Conservation (phyloP, 306 rosid species). For the Cucumis melo region DNA sequence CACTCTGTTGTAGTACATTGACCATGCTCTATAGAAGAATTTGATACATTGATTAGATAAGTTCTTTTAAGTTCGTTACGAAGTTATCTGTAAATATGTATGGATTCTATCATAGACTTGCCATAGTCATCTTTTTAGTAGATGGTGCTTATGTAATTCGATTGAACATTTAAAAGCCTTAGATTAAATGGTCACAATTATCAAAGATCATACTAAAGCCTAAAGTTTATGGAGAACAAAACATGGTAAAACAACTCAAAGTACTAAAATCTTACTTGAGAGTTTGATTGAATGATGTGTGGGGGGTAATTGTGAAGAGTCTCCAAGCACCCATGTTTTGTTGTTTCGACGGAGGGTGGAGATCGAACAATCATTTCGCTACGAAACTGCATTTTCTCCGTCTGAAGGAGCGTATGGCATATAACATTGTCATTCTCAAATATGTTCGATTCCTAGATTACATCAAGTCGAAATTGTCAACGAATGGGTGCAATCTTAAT, state of each 20-base stretch:
- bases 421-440: neutral
- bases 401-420: conserved; percentile 22
- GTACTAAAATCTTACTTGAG: conserved; percentile 28
- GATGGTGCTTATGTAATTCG: neutral
- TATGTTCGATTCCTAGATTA: neutral
- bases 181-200: neutral
- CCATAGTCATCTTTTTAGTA: neutral
- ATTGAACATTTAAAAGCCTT: neutral
- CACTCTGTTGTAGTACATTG: no score
- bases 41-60: no score
- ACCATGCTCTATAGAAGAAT: no score
- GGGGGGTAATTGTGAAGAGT: conserved; percentile 23
- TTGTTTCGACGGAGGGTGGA: conserved; percentile 30
- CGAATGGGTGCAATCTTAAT: neutral
- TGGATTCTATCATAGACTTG: neutral
- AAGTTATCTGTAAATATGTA: no score
- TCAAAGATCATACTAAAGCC: neutral
- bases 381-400: conserved; percentile 23
- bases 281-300: conserved; percentile 30
- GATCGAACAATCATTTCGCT: conserved; percentile 22
- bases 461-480: neutral
- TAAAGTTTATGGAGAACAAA: neutral
- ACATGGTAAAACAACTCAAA: neutral
- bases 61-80: no score
- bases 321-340: conserved; percentile 34